A percentile compares a stretch with the other conserved stretches of the same genome.
Evolutionary conservation across 805 yeast genomes (phyloP).

Genomic region (Spathaspora sp.): DNA sequence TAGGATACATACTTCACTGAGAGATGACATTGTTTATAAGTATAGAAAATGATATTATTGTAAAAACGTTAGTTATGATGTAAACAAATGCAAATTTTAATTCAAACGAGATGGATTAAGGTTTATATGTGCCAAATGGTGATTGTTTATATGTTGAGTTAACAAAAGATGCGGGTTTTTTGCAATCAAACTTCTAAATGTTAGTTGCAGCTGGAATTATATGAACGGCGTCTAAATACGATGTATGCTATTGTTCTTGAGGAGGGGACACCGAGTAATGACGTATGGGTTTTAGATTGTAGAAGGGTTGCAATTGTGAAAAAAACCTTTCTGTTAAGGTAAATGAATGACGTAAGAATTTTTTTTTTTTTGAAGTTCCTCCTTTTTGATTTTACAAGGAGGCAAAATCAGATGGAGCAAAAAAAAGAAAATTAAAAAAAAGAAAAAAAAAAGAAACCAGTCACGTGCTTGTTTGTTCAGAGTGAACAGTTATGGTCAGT

Average conservation of each 20-base stretch:
- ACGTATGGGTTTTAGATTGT: neutral
- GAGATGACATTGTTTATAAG: slow-evolving; percentile 12
- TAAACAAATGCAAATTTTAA: too few relatives aligned
- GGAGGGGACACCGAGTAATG: neutral
- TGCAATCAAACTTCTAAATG: neutral
- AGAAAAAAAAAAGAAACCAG: neutral
- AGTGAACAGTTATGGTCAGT: neutral
- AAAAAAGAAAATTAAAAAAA: neutral
- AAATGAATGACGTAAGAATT: slow-evolving; percentile 1
- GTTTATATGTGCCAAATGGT: neutral
- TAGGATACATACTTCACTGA: slow-evolving; percentile 15
- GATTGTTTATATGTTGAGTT: neutral
- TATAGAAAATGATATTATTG: too few relatives aligned
- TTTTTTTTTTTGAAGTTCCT: neutral
- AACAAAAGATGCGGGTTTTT: neutral
- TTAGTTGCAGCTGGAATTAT: neutral
- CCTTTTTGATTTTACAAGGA: neutral
- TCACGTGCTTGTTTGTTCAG: too few relatives aligned
- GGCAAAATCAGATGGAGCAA: neutral
- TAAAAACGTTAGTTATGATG: too few relatives aligned
- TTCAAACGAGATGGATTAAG: too few relatives aligned
- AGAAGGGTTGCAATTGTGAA: neutral
- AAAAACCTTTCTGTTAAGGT: neutral
- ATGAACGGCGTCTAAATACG: neutral
- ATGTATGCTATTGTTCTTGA: neutral